phyloP scores from a whole-genome alignment of 495 filamentous ascomycete genomes.

The Neurospora tetraspora region DNA sequence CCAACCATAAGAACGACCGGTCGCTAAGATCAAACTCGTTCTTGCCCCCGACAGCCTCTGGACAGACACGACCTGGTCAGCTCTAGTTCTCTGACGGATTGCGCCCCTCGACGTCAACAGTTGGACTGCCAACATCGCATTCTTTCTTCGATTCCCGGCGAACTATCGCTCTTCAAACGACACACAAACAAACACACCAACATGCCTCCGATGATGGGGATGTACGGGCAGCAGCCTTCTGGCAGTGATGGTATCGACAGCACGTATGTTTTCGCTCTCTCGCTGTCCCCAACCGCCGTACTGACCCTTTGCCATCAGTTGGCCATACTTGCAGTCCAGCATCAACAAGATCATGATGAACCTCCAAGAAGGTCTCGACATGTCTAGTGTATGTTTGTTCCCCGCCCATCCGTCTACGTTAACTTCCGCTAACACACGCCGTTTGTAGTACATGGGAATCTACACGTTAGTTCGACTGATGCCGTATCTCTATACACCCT shows the following conservation, averaged over 20 bases:
- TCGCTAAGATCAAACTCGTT: not conserved
- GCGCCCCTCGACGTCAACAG: not conserved
- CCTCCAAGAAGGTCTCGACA: conserved; percentile 83
- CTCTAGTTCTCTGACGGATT: not conserved
- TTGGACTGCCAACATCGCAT: not conserved
- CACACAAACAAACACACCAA: not conserved
- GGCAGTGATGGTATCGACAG: conserved; percentile 74
- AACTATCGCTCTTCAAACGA: not conserved
- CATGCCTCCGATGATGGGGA: conserved; percentile 20
- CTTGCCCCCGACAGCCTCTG: not conserved
- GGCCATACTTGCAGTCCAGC: conserved; percentile 77
- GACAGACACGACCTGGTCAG: not conserved
- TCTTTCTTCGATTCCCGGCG: not conserved
- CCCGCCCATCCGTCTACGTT: not conserved
- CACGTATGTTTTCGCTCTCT: conserved; percentile 50
- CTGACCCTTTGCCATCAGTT: conserved; percentile 41
- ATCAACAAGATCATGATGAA: conserved; percentile 89
- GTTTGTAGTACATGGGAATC: conserved; percentile 75
- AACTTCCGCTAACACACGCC: conserved; percentile 4
- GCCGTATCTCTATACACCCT: not conserved
- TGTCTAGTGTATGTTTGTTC: conserved; percentile 58
- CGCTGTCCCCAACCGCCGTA: not conserved
- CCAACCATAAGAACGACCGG: not conserved
- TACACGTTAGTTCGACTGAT: conserved; percentile 61
- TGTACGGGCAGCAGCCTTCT: conserved; percentile 37